Percentiles rank a stretch among this genome's conserved stretches.
Conservation (phyloP, 2,329 filamentous ascomycete genomes). For the Fusarium nematophilum region DNA sequence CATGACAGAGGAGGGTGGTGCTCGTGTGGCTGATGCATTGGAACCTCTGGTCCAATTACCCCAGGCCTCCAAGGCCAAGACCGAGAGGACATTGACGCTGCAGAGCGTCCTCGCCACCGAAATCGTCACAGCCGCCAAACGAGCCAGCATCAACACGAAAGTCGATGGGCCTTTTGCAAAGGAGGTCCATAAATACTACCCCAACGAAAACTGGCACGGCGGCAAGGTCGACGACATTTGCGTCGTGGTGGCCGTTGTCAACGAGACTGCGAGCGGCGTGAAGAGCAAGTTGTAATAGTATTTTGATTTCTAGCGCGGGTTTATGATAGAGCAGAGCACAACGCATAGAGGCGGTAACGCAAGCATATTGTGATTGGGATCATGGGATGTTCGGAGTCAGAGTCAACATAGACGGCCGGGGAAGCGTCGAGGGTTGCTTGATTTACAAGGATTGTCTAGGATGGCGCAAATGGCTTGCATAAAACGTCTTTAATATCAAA, state of each 20-base stretch:
- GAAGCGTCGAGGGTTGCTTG: slow-evolving; percentile 25
- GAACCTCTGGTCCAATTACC: slow-evolving; percentile 53
- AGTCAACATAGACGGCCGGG: slow-evolving; percentile 34
- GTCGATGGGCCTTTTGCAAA: slow-evolving; percentile 94
- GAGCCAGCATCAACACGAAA: slow-evolving; percentile 82
- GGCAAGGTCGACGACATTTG: slow-evolving; percentile 98
- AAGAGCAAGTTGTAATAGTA: slow-evolving; percentile 51
- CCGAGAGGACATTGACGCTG: slow-evolving; percentile 62
- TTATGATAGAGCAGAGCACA: slow-evolving; percentile 39
- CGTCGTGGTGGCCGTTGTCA: slow-evolving; percentile 81
- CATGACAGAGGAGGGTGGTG: slow-evolving; percentile 67
- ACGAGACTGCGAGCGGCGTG: slow-evolving; percentile 63
- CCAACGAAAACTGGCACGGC: slow-evolving; percentile 86
- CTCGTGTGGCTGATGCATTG: slow-evolving; percentile 72
- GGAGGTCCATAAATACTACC: slow-evolving; percentile 89
- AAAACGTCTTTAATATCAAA: slow-evolving; percentile 33
- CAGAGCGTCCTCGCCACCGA: slow-evolving; percentile 83
- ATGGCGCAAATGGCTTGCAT: slow-evolving; percentile 33
- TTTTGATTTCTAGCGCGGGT: slow-evolving; percentile 31
- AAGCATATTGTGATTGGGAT: slow-evolving; percentile 40
- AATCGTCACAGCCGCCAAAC: slow-evolving; percentile 84
- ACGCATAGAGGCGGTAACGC: slow-evolving; percentile 42
- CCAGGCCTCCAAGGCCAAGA: slow-evolving; percentile 41
- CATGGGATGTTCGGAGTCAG: slow-evolving; percentile 43
- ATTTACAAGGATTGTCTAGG: slow-evolving; percentile 33